Evolutionary conservation across 1,284 basidiomycete species (phyloP), one percentile per base, ranked within the genome.

Genomic region (Ustilago loliicola): DNA sequence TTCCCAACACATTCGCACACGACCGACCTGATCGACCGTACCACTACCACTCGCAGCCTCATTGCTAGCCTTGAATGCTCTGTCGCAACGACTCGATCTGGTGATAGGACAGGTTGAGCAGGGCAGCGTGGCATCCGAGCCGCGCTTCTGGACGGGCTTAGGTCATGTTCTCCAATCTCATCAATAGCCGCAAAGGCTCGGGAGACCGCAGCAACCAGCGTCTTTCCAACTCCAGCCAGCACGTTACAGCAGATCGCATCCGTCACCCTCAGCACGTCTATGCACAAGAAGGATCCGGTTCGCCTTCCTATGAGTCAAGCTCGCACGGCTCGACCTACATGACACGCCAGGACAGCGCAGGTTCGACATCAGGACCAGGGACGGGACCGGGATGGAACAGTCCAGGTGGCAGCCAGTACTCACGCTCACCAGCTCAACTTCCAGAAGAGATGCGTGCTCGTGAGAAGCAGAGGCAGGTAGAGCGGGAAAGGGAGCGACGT

Each of bases 391-490:
- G 47, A n/a, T 73, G 56, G 56, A 68, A 65, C 36, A 68, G 70
- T 40, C 74, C 68, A 17, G 52, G 58, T 13, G 54, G 55, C 3
- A 58, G 53, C 11, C 59, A 66, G 25, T 59, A 48, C 47, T 61
- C 74, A 38, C 61, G 71, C 32, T 67, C 77, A 4, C 66, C 77
- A 15, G 68, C 77, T n/a, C 77, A 79, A 50, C 71, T 80, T 1
- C 78, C 78, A 17, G 78, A 80, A 38, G 78, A 80, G 65, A 72
- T 80, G 68, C 60, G 75, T 21, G 78, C 78, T 7, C 32, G 75
- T 1, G 78, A 80, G 53, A 74, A 62, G 66, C 65, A 77, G 42
- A 58, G 65, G 13, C 75, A 77, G 61, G 60, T 50, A 10, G 74
- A 77, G n/a, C 52, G 70, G 27, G 77, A 79, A 51, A 60, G 66